Evolutionary conservation across 768 basidiomycete species (phyloP), one percentile per base, ranked within the genome.

Genomic region (Tulasnella calospora): DNA sequence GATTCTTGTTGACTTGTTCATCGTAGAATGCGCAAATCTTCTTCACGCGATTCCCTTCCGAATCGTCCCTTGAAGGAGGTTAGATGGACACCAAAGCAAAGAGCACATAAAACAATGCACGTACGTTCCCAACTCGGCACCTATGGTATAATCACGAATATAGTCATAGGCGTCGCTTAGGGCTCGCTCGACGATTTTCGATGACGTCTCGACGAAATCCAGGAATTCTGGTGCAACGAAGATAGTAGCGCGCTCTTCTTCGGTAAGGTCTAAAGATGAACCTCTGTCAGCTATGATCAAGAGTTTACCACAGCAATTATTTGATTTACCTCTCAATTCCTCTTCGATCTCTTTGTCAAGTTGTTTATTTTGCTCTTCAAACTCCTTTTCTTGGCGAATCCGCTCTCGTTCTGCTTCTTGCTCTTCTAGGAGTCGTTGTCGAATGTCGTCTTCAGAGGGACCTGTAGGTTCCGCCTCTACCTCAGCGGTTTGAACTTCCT

Each of bases 121-220:
- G 82, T 82, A 96, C 96, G 90, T 89, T 81, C 91, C 92, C 9
- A 92, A 88, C 83, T 96, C 95, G 9, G 94, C 87, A 35, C 92
- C 93, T 73, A 96, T 89, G n/a, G 93, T 94, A 83, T 99, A 99
- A 85, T 99, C 98, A 44, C 93, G 91, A 81, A 95, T 94, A 82
- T 99, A 98, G 84, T 99, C 98, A 84, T 99, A 99, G 36, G 90
- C 90, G 82, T 99, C 98, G 82, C 94, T 98, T 80, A 99, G 85
- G 30, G 97, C 98, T 73, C 98, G 88, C 83, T 99, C 95, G 15
- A 98, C 90, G 70, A 99, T 95, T 85, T 97, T 97, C 30, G 94
- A 95, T 12, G 95, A 96, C 81, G 93, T 90, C 83, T 98, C 95
- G 21, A 99, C 91, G 83, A 99, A 99, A 80, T 95, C 93, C 21